Percentiles rank a stretch among this genome's conserved stretches.
phyloP scores from a whole-genome alignment of 495 filamentous ascomycete genomes.

The Hapsidospora chrysogenum region DNA sequence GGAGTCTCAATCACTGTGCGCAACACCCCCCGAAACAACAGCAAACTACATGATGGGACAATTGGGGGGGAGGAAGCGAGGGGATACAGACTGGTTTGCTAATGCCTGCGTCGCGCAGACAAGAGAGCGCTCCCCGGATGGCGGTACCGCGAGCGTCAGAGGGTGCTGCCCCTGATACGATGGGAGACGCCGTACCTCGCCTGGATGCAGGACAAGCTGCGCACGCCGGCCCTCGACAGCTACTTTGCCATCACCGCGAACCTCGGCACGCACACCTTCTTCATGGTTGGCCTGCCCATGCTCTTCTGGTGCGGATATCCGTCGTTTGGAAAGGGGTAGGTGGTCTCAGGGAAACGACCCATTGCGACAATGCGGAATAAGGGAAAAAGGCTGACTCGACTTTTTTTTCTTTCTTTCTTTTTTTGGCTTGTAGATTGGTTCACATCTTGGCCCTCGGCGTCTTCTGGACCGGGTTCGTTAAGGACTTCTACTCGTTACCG shows the following conservation, averaged over 20 bases:
- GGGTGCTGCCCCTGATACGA: constrained; percentile 69
- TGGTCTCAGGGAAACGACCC: neutral
- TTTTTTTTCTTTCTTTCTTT: too few species aligned
- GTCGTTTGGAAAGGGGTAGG: constrained; percentile 66
- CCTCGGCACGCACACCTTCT: constrained; percentile 95
- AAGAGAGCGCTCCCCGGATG: constrained; percentile 69
- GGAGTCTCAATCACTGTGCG: constrained; percentile 64
- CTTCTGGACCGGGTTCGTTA: constrained; percentile 85
- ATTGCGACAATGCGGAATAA: too few species aligned
- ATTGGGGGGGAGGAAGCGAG: too few species aligned
- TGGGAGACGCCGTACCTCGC: constrained; percentile 95
- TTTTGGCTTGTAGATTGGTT: constrained; percentile 51
- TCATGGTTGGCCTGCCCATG: constrained; percentile 85
- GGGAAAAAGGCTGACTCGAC: constrained; percentile 5
- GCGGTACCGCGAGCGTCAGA: constrained; percentile 72
- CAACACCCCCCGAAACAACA: neutral
- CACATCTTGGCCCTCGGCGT: constrained; percentile 80
- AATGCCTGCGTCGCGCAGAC: constrained; percentile 34
- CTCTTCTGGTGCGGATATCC: constrained; percentile 90
- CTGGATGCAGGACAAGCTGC: constrained; percentile 56
- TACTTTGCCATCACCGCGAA: constrained; percentile 97
- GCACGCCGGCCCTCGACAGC: constrained; percentile 70
- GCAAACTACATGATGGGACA: too few species aligned
- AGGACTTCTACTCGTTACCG: constrained; percentile 89
- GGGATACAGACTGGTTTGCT: too few species aligned